phyloP scores from a whole-genome alignment of 2,329 filamentous ascomycete genomes.

The Grosmannia huntii region DNA sequence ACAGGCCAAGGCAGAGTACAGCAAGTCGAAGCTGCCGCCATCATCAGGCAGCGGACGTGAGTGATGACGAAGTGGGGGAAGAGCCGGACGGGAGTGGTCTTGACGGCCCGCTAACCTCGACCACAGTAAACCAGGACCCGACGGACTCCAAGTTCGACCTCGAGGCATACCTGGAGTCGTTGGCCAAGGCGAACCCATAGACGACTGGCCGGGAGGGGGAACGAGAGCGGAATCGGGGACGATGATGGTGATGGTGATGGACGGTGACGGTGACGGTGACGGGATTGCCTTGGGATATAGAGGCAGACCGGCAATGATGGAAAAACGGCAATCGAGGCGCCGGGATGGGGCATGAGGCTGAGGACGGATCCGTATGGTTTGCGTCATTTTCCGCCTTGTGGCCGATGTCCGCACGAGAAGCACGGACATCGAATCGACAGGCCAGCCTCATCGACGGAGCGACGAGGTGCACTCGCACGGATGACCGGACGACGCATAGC shows the following conservation, averaged over 20 bases:
- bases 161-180: conserved; percentile 64
- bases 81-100: conserved; percentile 9
- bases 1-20: conserved; percentile 83
- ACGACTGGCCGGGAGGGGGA: background rate
- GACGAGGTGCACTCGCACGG: background rate
- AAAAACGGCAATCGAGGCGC: conserved; percentile 2
- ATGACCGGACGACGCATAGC: background rate
- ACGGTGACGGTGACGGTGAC: too few relatives aligned
- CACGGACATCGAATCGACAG: background rate
- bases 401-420: background rate
- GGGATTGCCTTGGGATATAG: background rate
- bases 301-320: background rate
- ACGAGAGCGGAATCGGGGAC: too few relatives aligned
- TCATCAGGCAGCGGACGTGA: conserved; percentile 21
- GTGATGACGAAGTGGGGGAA: conserved; percentile 11
- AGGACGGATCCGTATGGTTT: background rate
- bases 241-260: background rate
- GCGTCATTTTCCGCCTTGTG: background rate
- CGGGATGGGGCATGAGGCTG: background rate
- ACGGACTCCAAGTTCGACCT: conserved; percentile 86
- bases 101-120: background rate
- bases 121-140: conserved; percentile 38
- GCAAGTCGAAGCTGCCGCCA: conserved; percentile 52
- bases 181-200: conserved; percentile 42
- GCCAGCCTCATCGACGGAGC: background rate